phyloP scores from a whole-genome alignment of 352 stramenopile species.

The Pythium rishiriense region DNA sequence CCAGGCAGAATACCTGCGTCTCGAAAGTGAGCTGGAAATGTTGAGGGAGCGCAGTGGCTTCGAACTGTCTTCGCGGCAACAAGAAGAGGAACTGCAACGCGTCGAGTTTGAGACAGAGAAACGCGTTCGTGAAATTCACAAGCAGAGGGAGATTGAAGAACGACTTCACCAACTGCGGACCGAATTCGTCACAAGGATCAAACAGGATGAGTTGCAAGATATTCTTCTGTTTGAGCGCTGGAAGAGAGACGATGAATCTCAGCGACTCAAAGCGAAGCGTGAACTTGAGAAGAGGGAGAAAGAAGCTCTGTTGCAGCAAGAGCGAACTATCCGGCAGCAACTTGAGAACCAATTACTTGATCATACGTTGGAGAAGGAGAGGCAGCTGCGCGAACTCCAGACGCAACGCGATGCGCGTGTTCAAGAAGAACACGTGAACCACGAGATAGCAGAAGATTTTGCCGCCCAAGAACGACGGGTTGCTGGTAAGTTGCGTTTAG shows the following conservation, averaged over 20 bases:
- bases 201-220: conserved; percentile 74
- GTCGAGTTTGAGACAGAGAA: conserved; percentile 76
- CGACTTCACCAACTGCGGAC: conserved; percentile 58
- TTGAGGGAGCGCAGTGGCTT: conserved; percentile 65
- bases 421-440: conserved; percentile 7
- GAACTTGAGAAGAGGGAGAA: conserved; percentile 44
- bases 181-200: conserved; percentile 71
- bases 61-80: conserved; percentile 61
- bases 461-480: conserved; percentile 9
- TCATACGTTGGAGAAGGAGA: conserved; percentile 30
- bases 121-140: conserved; percentile 57
- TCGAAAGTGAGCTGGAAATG: conserved; percentile 53
- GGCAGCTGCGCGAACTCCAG: conserved; percentile 24
- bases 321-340: conserved; percentile 51
- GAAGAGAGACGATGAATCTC: conserved; percentile 68
- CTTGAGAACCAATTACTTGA: conserved; percentile 28
- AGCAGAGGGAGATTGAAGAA: conserved; percentile 65
- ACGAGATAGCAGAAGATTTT: neutral
- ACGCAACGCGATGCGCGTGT: conserved; percentile 22
- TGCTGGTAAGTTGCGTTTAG: neutral
- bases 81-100: conserved; percentile 76
- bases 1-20: conserved; percentile 55
- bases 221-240: conserved; percentile 69
- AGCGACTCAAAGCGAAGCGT: conserved; percentile 34
- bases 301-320: conserved; percentile 45